These are phyloP conservation scores for Tricholoma hemisulphureum DNA, from an alignment of 768 basidiomycete species.

Conservation along the genomic window DNA sequence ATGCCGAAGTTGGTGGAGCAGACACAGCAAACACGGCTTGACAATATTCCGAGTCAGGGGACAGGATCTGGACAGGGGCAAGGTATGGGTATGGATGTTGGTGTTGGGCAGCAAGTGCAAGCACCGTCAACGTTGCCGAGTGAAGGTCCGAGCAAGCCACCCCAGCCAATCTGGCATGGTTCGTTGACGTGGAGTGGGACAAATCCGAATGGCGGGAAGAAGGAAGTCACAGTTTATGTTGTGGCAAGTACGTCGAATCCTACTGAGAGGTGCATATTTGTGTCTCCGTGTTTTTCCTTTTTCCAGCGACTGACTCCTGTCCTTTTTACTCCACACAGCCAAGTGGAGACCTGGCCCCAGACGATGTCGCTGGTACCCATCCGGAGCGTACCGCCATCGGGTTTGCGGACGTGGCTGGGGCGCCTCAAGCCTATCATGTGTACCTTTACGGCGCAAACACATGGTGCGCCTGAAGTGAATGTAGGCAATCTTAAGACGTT, in stretches of 20 bases:
- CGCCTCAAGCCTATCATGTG: conserved; percentile 40
- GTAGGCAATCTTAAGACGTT: conserved; percentile 43
- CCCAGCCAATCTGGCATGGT: conserved; percentile 48
- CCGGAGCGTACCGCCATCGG: conserved; percentile 35
- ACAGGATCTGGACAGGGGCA: background rate
- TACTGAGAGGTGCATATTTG: conserved; percentile 33
- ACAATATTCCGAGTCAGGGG: conserved; percentile 1
- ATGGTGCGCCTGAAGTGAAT: conserved; percentile 38
- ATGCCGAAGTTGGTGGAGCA: conserved; percentile 52
- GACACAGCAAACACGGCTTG: conserved; percentile 17
- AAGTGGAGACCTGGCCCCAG: conserved; percentile 52
- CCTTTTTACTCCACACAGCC: conserved; percentile 32
- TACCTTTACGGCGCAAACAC: conserved; percentile 34
- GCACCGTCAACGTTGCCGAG: background rate
- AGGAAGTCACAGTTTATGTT: conserved; percentile 46
- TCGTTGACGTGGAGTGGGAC: conserved; percentile 44
- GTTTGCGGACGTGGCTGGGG: conserved; percentile 50
- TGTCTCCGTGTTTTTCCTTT: background rate
- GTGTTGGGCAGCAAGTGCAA: background rate
- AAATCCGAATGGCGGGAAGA: conserved; percentile 32
- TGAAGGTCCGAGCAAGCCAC: conserved; percentile 10
- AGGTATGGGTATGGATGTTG: background rate
- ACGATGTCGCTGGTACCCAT: conserved; percentile 40
- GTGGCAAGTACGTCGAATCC: conserved; percentile 27
- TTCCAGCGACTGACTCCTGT: background rate